A percentile compares a stretch with the other conserved stretches of the same genome.
Evolutionary conservation across 495 filamentous ascomycete genomes (phyloP).

Genomic region (Neurospora sp.): DNA sequence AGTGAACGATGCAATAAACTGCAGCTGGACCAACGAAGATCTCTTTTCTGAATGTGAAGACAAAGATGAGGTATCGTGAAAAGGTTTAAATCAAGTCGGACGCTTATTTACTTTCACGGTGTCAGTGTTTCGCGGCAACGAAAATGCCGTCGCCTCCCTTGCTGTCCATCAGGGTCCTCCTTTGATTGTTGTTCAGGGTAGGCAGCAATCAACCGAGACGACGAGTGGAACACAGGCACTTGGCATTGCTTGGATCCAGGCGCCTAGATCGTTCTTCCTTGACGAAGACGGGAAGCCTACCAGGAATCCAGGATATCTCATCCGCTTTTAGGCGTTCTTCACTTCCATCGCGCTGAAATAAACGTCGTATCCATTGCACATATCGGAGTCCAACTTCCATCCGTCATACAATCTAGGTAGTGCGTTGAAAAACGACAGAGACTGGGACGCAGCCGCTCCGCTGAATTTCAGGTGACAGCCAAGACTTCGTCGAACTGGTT

Average conservation of each 20-base stretch:
- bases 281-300: background rate
- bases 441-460: background rate
- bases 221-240: background rate
- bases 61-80: background rate
- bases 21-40: background rate
- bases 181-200: background rate
- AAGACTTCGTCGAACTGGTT: background rate
- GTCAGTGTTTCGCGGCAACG: background rate
- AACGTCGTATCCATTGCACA: background rate
- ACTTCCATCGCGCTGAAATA: background rate
- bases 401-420: background rate
- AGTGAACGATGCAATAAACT: background rate
- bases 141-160: background rate
- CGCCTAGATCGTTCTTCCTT: background rate
- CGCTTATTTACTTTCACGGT: background rate
- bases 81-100: background rate
- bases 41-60: background rate
- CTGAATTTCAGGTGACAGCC: background rate
- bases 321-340: background rate
- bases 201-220: background rate
- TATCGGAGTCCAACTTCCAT: background rate
- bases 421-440: background rate
- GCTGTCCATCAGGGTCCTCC: background rate
- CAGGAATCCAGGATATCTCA: background rate
- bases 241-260: background rate